Conservation (phyloP, 768 basidiomycete genomes). For the Lepiota venenata region DNA sequence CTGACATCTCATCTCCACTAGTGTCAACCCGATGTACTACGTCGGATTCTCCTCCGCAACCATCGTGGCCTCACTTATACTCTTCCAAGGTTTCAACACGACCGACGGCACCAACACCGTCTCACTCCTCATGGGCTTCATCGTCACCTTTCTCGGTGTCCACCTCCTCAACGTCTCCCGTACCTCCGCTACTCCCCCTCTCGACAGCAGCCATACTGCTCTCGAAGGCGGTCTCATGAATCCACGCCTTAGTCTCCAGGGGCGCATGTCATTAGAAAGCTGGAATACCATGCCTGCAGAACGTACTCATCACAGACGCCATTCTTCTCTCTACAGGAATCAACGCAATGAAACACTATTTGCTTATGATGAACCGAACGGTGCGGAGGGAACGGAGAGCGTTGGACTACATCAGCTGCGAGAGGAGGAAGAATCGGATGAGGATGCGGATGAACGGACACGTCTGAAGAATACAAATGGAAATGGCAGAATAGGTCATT, state of each 20-base stretch:
- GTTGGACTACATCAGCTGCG: slow-evolving; percentile 60
- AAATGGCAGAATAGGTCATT: slow-evolving; percentile 10
- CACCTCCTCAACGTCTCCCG: slow-evolving; percentile 87
- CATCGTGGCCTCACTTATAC: slow-evolving; percentile 89
- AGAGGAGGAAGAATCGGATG: slow-evolving; percentile 62
- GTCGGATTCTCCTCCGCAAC: slow-evolving; percentile 95
- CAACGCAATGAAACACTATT: slow-evolving; percentile 64
- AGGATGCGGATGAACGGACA: slow-evolving; percentile 44
- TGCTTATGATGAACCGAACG: slow-evolving; percentile 64
- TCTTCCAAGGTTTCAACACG: slow-evolving; percentile 98
- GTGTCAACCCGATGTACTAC: slow-evolving; percentile 97
- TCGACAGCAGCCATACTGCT: slow-evolving; percentile 41
- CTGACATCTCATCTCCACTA: slow-evolving; percentile 23
- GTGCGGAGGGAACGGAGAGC: slow-evolving; percentile 12
- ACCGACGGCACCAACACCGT: slow-evolving; percentile 76
- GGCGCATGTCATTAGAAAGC: slow-evolving; percentile 76
- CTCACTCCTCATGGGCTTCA: slow-evolving; percentile 86
- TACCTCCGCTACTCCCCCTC: slow-evolving; percentile 38
- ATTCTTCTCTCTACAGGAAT: slow-evolving; percentile 61
- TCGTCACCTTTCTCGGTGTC: slow-evolving; percentile 95
- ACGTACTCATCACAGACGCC: slow-evolving; percentile 53
- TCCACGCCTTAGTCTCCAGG: slow-evolving; percentile 77
- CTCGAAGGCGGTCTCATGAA: slow-evolving; percentile 70
- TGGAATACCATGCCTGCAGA: slow-evolving; percentile 45
- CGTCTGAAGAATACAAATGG: slow-evolving; percentile 26